Evolutionary conservation across 768 basidiomycete species (phyloP).

Genomic region (Boletus speciosus): DNA sequence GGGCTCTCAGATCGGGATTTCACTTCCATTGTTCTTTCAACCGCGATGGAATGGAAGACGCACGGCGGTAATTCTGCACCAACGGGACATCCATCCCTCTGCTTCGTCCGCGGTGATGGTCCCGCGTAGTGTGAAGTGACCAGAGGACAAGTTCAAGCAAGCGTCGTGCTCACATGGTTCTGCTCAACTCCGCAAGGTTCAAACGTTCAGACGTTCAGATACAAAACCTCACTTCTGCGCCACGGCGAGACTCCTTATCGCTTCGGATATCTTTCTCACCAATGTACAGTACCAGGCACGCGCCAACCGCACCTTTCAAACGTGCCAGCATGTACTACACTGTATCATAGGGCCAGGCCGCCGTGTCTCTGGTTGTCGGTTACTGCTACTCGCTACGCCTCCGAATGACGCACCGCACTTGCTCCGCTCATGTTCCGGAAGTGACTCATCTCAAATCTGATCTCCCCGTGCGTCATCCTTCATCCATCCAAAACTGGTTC

Average conservation of each 20-base stretch:
- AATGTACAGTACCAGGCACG: neutral
- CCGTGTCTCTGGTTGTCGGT: too few species aligned
- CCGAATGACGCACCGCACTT: constrained; percentile 1
- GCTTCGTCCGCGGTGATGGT: constrained; percentile 21
- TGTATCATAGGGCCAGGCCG: too few species aligned
- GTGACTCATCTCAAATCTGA: neutral
- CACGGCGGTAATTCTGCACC: neutral
- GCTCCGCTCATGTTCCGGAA: constrained; percentile 10
- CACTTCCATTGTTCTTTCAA: constrained; percentile 11
- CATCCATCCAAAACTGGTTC: neutral
- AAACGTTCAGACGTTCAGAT: constrained; percentile 5
- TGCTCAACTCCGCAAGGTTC: neutral
- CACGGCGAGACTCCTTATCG: neutral
- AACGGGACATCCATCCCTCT: neutral
- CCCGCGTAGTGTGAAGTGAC: neutral
- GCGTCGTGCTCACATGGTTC: neutral
- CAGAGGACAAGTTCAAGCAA: neutral
- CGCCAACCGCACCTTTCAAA: neutral
- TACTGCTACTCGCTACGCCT: neutral
- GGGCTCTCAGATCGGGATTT: constrained; percentile 1
- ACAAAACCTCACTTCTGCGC: neutral
- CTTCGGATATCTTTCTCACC: neutral
- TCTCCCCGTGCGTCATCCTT: constrained; percentile 3
- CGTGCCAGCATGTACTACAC: neutral
- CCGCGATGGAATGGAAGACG: constrained; percentile 19